Conservation (phyloP, 306 rosid species). For the Morella rubra region DNA sequence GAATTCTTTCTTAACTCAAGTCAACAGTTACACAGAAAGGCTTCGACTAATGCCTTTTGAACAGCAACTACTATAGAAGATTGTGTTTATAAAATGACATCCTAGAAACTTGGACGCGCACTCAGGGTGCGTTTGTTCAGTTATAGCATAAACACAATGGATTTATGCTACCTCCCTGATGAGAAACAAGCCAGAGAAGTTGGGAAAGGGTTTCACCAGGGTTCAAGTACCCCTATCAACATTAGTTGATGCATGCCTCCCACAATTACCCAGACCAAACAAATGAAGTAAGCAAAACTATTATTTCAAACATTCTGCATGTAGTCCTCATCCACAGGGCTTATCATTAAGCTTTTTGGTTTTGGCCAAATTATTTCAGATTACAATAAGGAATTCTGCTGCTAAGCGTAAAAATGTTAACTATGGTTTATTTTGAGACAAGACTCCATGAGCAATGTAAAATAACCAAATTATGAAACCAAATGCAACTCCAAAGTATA, state of each 20-base stretch:
- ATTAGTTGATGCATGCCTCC: too few relatives aligned
- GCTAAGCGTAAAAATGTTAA: not conserved
- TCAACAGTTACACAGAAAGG: not conserved
- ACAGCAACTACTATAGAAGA: not conserved
- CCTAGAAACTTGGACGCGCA: not conserved
- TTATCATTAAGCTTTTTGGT: not conserved
- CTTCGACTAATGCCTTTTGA: not conserved
- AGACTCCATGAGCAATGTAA: not conserved
- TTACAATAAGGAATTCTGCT: not conserved
- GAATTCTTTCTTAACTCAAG: not conserved
- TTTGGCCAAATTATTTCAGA: not conserved
- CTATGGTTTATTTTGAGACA: not conserved
- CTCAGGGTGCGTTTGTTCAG: not conserved
- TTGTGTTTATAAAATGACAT: not conserved
- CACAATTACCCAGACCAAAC: too few relatives aligned
- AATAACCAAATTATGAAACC: not conserved
- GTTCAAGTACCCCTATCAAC: too few relatives aligned
- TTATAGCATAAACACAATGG: not conserved
- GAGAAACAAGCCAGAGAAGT: not conserved
- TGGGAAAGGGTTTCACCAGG: too few relatives aligned
- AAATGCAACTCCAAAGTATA: not conserved
- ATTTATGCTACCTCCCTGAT: not conserved
- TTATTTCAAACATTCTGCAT: constrained; percentile 2
- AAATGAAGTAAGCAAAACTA: not conserved
- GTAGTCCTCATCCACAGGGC: not conserved